These are phyloP conservation scores for Sungouiella blattae DNA, from an alignment of 805 yeast genomes.

Conservation along the genomic window DNA sequence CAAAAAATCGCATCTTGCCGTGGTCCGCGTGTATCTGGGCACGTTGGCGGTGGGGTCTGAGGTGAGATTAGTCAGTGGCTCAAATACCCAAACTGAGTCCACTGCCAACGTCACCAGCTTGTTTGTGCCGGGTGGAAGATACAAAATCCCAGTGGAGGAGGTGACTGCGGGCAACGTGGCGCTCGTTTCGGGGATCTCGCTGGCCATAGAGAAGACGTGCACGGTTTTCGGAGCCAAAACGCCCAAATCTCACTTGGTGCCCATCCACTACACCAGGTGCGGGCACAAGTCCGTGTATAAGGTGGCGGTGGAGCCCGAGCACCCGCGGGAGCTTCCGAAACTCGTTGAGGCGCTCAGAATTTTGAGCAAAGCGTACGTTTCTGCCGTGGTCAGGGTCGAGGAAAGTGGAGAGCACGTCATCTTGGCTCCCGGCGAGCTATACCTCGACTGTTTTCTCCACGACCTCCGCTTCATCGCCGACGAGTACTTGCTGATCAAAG, in stretches of 20 bases:
- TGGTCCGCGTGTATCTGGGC: conserved; percentile 66
- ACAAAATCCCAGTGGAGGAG: conserved; percentile 50
- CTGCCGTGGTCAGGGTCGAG: conserved; percentile 68
- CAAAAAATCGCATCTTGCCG: conserved; percentile 49
- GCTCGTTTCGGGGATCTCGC: conserved; percentile 60
- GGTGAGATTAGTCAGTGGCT: conserved; percentile 54
- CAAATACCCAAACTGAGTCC: conserved; percentile 49
- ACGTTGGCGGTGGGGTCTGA: conserved; percentile 43
- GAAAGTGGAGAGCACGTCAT: conserved; percentile 86
- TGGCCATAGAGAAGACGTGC: conserved; percentile 56
- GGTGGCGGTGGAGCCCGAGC: conserved; percentile 76
- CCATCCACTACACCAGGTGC: conserved; percentile 41
- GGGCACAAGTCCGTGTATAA: conserved; percentile 62
- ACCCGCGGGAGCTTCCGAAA: conserved; percentile 74
- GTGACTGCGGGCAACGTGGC: conserved; percentile 68
- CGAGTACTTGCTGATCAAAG: conserved; percentile 62
- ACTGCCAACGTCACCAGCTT: conserved; percentile 40
- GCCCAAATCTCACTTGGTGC: conserved; percentile 13
- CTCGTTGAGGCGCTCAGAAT: conserved; percentile 67
- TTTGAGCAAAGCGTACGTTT: conserved; percentile 60
- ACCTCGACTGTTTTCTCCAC: conserved; percentile 76
- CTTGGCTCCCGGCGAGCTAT: conserved; percentile 82
- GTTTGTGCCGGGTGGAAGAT: conserved; percentile 67
- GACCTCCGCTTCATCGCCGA: conserved; percentile 67
- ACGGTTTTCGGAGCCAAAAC: conserved; percentile 40